Evolutionary conservation across 805 yeast genomes (phyloP).

Genomic region (Candida morakotiae): DNA sequence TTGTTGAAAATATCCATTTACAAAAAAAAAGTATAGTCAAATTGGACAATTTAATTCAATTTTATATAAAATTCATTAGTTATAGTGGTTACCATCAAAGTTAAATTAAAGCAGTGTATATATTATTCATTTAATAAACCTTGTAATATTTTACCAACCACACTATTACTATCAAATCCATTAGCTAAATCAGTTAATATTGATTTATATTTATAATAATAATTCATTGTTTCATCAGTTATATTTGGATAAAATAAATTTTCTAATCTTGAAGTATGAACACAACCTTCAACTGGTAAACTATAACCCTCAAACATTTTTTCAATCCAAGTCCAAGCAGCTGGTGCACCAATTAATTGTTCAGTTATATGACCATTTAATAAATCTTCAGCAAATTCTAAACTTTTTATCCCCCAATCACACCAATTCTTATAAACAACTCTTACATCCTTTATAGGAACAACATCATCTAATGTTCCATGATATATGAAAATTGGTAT

Average conservation of each 20-base stretch:
- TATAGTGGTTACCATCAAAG: no score
- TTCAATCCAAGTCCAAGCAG: slow-evolving; percentile 18
- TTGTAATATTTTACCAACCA: no score
- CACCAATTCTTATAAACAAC: slow-evolving; percentile 25
- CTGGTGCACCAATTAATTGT: slow-evolving; percentile 15
- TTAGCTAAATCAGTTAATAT: background rate
- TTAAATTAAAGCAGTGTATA: no score
- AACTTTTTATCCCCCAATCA: slow-evolving; percentile 19
- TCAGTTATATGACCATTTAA: slow-evolving; percentile 24
- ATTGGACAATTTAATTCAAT: no score
- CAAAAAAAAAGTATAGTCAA: no score
- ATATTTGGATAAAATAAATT: slow-evolving; percentile 36
- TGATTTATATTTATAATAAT: slow-evolving; percentile 5
- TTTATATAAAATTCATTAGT: no score
- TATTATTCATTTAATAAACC: no score
- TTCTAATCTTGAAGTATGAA: slow-evolving; percentile 48
- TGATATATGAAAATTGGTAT: slow-evolving; percentile 20
- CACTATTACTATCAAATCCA: no score
- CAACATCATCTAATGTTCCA: slow-evolving; percentile 15
- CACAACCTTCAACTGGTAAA: slow-evolving; percentile 44
- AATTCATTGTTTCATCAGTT: slow-evolving; percentile 1
- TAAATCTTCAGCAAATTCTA: slow-evolving; percentile 24
- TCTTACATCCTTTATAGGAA: slow-evolving; percentile 18
- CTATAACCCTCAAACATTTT: slow-evolving; percentile 23
- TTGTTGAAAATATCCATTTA: no score